These are phyloP conservation scores for Backusella tuberculispora DNA, from an alignment of 192 early-diverging fungal species.

Conservation along the genomic window DNA sequence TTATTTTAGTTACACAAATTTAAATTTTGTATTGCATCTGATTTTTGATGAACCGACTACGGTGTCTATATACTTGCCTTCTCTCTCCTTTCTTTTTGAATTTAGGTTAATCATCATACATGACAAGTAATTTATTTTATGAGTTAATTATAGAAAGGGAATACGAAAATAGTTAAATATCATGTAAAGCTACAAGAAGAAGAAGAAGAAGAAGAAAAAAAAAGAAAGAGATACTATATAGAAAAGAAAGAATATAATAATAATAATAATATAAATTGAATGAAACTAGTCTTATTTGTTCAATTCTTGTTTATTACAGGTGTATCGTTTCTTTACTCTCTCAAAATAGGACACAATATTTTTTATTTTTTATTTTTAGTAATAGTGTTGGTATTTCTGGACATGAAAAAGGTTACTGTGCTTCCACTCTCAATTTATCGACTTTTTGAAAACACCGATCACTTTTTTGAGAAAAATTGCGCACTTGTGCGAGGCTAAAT, in stretches of 20 bases:
- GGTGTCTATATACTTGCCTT: not conserved
- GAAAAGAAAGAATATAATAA: not conserved
- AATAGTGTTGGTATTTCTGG: slow-evolving; percentile 8
- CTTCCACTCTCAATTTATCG: too few relatives aligned
- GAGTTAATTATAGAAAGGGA: too few relatives aligned
- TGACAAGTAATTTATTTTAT: not conserved
- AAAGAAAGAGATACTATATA: too few relatives aligned
- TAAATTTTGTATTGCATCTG: slow-evolving; percentile 23
- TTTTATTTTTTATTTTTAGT: not conserved
- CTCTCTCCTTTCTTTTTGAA: not conserved
- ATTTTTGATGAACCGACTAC: slow-evolving; percentile 14
- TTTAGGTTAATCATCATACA: not conserved
- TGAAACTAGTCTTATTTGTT: not conserved
- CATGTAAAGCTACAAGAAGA: not conserved
- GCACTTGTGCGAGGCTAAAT: too few relatives aligned
- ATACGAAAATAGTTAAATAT: too few relatives aligned
- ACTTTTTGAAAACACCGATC: too few relatives aligned
- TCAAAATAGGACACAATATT: not conserved
- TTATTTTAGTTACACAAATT: slow-evolving; percentile 3
- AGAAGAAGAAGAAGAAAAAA: not conserved
- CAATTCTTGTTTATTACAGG: slow-evolving; percentile 1
- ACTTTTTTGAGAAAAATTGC: too few relatives aligned
- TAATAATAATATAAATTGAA: not conserved
- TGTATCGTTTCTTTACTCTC: slow-evolving; percentile 1
- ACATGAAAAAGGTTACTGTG: slow-evolving; percentile 1